Evolutionary conservation across 306 rosid species (phyloP).

Genomic region (Adenanthera pavonina): DNA sequence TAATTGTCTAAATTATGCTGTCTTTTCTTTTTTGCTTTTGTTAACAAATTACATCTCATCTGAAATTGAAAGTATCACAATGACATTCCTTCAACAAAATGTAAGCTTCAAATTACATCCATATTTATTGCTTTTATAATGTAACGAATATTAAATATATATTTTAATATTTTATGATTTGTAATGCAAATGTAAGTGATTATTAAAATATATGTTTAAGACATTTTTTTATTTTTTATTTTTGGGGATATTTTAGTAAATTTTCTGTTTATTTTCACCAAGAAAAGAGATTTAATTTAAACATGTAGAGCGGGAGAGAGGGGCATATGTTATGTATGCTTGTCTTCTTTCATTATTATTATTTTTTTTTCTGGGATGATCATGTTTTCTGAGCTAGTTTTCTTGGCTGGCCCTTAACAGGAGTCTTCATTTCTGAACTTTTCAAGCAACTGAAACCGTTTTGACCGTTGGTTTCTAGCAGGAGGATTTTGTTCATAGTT

Average conservation of each 20-base stretch:
- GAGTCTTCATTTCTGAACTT: constrained; percentile 54
- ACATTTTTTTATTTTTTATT: too few species aligned
- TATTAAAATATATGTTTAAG: too few species aligned
- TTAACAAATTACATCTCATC: background rate
- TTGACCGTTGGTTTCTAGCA: background rate
- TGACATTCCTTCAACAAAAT: background rate
- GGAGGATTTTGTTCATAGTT: constrained; percentile 8
- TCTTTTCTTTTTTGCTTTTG: background rate
- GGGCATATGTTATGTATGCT: background rate
- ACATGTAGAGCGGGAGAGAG: background rate
- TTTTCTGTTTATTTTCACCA: too few species aligned
- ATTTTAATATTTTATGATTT: background rate
- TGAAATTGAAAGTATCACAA: background rate
- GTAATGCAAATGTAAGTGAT: too few species aligned
- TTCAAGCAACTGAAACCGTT: background rate
- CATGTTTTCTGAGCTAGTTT: background rate
- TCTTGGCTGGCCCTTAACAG: constrained; percentile 40
- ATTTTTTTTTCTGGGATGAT: background rate
- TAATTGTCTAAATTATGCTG: background rate
- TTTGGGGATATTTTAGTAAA: too few species aligned
- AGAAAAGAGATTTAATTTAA: background rate
- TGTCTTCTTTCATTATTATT: background rate
- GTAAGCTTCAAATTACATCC: background rate
- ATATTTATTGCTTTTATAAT: too few species aligned
- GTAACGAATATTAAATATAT: background rate